Evolutionary conservation across 345 rosid species (phyloP), one percentile per base, ranked within the genome.

Genomic region (Eucalyptus grandis): DNA sequence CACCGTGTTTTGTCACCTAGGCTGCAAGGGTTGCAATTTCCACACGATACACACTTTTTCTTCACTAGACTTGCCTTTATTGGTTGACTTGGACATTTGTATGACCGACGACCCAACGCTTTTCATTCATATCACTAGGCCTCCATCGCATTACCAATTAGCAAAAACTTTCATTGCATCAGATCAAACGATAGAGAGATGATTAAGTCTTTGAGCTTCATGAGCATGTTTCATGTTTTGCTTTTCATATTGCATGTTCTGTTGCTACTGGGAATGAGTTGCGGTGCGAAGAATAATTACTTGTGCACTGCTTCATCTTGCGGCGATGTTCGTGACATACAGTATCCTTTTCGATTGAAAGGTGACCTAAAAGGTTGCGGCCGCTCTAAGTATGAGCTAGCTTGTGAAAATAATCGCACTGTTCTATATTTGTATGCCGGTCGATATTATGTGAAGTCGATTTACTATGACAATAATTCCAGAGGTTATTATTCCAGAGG

Each of bases 401-500:
- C 10, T 6, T 30, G 72, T n/a, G 37, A 65, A 65, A 22, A n/a
- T 31, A n/a, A 65, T 2, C 4, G 5, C 19, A n/a, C 10, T 0
- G 0, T n/a, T 31, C 10, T 14, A 31, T 65, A n/a, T 65, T 1
- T 65, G 4, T 8, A 7, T n/a, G 19, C 10, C 1, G 11, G 37
- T 16, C 37, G 2, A 15, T 30, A n/a, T 65, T n/a, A 30, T 7
- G 72, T 65, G 37, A 65, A 65, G 17, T 65, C 19, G 19, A 65
- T 65, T 15, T 2, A 7, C 8, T 14, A n/a, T 8, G 0, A 4
- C 2, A 2, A 14, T 2, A 2, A 30, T 14, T 8, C 0, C 2
- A 0, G 0, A 2, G 11, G 4, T 9, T 0, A 4, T 4, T 65
- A n/a, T n/a, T n/a, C n/a, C 2, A 0, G 0, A 2, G 11, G 4